phyloP scores from a whole-genome alignment of 1,284 basidiomycete species.

The Mycosarcoma maydis region DNA sequence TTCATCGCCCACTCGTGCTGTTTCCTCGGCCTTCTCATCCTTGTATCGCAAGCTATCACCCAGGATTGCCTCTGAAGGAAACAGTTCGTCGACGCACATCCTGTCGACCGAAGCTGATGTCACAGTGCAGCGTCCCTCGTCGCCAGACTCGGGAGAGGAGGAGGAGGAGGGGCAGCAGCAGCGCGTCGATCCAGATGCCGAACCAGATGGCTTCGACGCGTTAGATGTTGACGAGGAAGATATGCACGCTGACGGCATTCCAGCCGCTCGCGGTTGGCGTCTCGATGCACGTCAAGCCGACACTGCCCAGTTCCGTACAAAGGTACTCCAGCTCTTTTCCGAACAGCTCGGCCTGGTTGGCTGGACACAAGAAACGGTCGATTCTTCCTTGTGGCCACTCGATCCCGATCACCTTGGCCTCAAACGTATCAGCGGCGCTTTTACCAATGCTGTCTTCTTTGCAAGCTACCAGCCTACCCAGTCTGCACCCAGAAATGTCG shows the following conservation, averaged over 20 bases:
- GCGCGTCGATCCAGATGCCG: constrained; percentile 20
- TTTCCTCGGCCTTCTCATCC: constrained; percentile 17
- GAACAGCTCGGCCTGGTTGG: constrained; percentile 51
- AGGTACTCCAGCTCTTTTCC: constrained; percentile 56
- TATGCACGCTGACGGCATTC: constrained; percentile 65
- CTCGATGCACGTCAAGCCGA: constrained; percentile 56
- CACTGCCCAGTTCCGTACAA: constrained; percentile 41
- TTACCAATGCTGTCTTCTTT: constrained; percentile 66
- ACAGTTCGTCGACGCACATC: neutral
- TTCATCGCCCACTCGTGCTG: constrained; percentile 13
- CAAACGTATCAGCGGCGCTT: constrained; percentile 61
- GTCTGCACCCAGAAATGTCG: neutral
- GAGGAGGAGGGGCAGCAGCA: too few species aligned
- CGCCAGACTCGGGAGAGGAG: constrained; percentile 29
- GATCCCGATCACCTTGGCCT: constrained; percentile 36
- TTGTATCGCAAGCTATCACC: constrained; percentile 28
- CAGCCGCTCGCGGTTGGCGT: constrained; percentile 60
- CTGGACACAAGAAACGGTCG: constrained; percentile 51
- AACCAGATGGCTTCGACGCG: constrained; percentile 49
- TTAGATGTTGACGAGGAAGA: constrained; percentile 63
- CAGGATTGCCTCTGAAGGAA: constrained; percentile 9
- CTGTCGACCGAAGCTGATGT: neutral
- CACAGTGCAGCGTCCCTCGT: constrained; percentile 6
- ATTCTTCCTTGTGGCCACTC: constrained; percentile 48
- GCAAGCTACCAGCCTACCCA: constrained; percentile 49